Evolutionary conservation across 129 eudicot genomes (phyloP), one percentile per base, ranked within the genome.

Genomic region (Mikania micrantha): DNA sequence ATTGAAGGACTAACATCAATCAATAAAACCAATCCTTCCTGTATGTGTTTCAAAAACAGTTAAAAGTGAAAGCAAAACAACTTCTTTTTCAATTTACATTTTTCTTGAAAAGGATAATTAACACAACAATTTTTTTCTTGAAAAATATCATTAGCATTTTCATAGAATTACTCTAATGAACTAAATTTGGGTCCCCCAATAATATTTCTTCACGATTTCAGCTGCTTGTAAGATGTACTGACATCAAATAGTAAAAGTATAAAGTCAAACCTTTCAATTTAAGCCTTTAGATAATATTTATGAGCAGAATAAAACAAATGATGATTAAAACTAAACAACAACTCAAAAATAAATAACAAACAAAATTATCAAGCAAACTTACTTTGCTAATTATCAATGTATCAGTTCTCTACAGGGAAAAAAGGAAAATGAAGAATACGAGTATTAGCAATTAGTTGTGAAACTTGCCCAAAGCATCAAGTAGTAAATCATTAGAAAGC

Each of bases 1-100:
- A 93, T 89, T 5, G 92, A 70, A 25, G 96, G 93, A 75, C 99
- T 82, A 77, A 94, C 96, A 81, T 94, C 99, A 78, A 94, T 78
- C 81, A 94, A 72, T 75, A 94, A 77, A 54, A 94, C 79, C 69
- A 94, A 64, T 32, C 85, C 86, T 77, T 89, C 99, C 99, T 93
- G 91, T 56, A n/a, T 36, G 34, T 32, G 31, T 73, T 76, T 58
- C 62, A 39, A 39, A 22, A 54, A 59, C n/a, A 67, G 64, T 39
- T 29, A 19, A 35, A 62, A 42, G 72, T 41, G 12, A 32, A 52
- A 42, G 41, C n/a, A 79, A 68, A 60, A 41, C 22, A 50, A 52
- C 41, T 10, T 64, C 52, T 22, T 21, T 47, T 20, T 7, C 52
- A 9, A 34, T 4, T 10, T 59, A 44, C 41, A 27, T 53, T 69